phyloP scores from a whole-genome alignment of 257 asterid genomes.

The Solanum dulcamara region DNA sequence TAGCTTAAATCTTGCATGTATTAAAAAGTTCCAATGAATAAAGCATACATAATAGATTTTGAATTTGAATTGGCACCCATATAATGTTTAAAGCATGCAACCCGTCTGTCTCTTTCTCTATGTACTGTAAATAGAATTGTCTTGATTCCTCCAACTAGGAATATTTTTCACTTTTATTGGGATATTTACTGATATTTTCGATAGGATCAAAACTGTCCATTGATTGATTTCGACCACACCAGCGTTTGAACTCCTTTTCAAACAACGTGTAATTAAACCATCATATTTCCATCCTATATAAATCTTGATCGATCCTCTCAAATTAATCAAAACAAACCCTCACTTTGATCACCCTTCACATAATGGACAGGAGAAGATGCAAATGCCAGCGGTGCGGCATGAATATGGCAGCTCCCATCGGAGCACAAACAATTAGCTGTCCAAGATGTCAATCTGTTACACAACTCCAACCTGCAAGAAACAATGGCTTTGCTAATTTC shows the following conservation, averaged over 20 bases:
- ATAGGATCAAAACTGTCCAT: not conserved
- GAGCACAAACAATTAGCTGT: slow-evolving; percentile 30
- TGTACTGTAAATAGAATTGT: not conserved
- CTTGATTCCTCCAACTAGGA: not conserved
- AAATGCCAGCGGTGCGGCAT: slow-evolving; percentile 43
- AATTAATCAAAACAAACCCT: not conserved
- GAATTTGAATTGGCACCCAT: not conserved
- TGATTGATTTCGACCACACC: not conserved
- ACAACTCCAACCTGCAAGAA: not conserved
- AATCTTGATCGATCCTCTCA: not conserved
- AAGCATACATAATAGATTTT: not conserved
- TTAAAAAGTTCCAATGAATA: not conserved
- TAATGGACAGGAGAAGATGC: slow-evolving; percentile 35
- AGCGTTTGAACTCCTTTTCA: not conserved
- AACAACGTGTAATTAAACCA: not conserved
- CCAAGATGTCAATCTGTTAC: slow-evolving; percentile 30
- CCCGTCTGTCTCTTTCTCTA: not conserved
- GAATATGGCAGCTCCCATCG: slow-evolving; percentile 20
- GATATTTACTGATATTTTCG: not conserved
- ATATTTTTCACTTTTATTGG: not conserved
- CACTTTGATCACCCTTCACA: not conserved
- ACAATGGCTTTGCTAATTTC: not conserved
- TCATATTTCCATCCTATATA: not conserved
- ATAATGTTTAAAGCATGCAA: not conserved
- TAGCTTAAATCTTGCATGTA: not conserved